Evolutionary conservation across 2,329 filamentous ascomycete genomes (phyloP), one percentile per base, ranked within the genome.

Genomic region (Neoscytalidium dimidiatum): DNA sequence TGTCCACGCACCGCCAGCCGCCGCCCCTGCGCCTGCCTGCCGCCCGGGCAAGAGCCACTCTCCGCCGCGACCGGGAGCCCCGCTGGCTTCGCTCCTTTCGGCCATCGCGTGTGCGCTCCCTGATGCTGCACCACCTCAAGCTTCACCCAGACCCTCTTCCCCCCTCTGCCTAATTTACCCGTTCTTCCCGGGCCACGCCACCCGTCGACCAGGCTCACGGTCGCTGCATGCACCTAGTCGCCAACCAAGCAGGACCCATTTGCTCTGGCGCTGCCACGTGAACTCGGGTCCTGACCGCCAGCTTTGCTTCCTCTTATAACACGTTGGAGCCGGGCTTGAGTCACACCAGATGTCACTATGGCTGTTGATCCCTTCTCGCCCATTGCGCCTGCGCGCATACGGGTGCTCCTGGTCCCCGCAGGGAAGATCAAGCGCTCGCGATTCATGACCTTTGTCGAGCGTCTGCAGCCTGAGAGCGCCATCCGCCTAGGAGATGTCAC

Each of bases 341-440:
- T 23, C 41, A 26, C 48, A 44, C 71, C 76, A 74, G 71, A 83
- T 83, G 81, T 79, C 84, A 90, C 81, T 76, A 96, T 96, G 93
- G 90, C 87, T 82, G 85, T 91, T 81, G 94, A 97, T 83, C 89
- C 92, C 79, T 87, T 97, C 78, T 91, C 94, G 77, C 93, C 94
- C 79, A 88, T 94, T 82, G 91, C 94, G 79, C 93, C 93, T 76
- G 94, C 93, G 81, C 91, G 92, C 85, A 88, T 98, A 75, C 91
- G 92, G 82, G 92, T 90, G 68, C 86, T 97, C 71, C 86, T 97
- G 66, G 83, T 98, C 67, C 95, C 95, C 63, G 84, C 96, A 70
- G 94, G 94, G 62, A 90, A 87, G 74, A 95, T 98, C 77, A 94
- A 89, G 76, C 87, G 89, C 67, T 89, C 90, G 62, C 87, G 91